Conservation (phyloP, 2,329 filamentous ascomycete genomes). For the Colletotrichum cordylinicola region DNA sequence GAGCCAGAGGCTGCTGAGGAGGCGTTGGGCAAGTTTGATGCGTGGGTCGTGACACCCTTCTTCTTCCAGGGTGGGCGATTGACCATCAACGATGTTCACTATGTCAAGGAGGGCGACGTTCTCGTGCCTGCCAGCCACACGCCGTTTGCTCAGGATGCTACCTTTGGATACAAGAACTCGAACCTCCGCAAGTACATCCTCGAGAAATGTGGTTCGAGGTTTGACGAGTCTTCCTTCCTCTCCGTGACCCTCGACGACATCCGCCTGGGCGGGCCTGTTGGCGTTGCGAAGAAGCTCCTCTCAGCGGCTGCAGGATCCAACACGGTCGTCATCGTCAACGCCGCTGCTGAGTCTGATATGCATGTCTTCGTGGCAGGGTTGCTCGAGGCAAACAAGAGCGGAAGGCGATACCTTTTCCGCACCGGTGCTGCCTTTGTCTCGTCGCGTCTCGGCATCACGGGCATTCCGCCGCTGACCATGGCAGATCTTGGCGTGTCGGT, state of each 20-base stretch:
- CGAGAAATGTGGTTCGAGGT: slow-evolving; percentile 49
- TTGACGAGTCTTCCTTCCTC: slow-evolving; percentile 28
- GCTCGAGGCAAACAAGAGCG: slow-evolving; percentile 36
- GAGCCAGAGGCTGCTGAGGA: slow-evolving; percentile 58
- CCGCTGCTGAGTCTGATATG: slow-evolving; percentile 59
- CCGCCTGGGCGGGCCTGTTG: slow-evolving; percentile 36
- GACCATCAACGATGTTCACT: slow-evolving; percentile 63
- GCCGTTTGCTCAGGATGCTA: slow-evolving; percentile 62
- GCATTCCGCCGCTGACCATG: slow-evolving; percentile 55
- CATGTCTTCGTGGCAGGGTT: slow-evolving; percentile 59
- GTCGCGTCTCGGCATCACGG: slow-evolving; percentile 56
- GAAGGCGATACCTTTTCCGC: slow-evolving; percentile 42
- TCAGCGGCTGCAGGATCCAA: slow-evolving; percentile 28
- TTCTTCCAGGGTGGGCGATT: slow-evolving; percentile 64
- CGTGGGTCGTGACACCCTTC: slow-evolving; percentile 62
- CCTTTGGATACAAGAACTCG: slow-evolving; percentile 62
- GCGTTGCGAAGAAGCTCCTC: slow-evolving; percentile 29
- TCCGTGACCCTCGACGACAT: slow-evolving; percentile 46
- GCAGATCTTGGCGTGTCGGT: slow-evolving; percentile 43
- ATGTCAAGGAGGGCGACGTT: slow-evolving; percentile 56
- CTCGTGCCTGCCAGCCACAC: slow-evolving; percentile 58
- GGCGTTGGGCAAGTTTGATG: slow-evolving; percentile 55
- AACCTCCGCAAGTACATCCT: slow-evolving; percentile 57
- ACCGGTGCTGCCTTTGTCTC: slow-evolving; percentile 49
- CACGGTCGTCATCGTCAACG: slow-evolving; percentile 55